These are phyloP conservation scores for Endotrypanum monterogeii DNA, from an alignment of 208 protist genomes.

Conservation along the genomic window DNA sequence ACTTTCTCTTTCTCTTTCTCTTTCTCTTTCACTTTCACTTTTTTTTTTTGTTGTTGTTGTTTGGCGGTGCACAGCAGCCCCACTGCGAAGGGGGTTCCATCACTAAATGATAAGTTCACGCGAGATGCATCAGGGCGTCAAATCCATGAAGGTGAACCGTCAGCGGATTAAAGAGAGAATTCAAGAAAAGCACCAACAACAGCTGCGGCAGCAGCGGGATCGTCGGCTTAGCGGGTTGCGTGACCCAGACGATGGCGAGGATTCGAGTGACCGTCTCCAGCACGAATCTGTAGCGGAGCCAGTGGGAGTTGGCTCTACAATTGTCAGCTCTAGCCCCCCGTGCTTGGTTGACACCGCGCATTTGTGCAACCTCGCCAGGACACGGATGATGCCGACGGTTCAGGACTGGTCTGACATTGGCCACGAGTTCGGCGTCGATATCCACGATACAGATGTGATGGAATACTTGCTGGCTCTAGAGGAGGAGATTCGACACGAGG, in stretches of 20 bases:
- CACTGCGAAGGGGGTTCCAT: no score
- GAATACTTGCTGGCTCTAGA: slow-evolving; percentile 70
- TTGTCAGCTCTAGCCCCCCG: not conserved
- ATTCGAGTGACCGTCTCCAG: not conserved
- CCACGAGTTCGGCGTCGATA: slow-evolving; percentile 60
- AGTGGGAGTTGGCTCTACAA: not conserved
- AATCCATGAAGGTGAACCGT: slow-evolving; percentile 48
- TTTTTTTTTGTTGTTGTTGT: not conserved
- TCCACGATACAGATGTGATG: slow-evolving; percentile 46
- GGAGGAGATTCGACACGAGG: slow-evolving; percentile 81
- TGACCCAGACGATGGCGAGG: not conserved
- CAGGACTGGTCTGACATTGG: slow-evolving; percentile 56
- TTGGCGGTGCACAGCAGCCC: no score
- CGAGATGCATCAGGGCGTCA: slow-evolving; percentile 37
- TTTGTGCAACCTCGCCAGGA: not conserved
- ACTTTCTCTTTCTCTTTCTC: not conserved
- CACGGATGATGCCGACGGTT: slow-evolving; percentile 11
- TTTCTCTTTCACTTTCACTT: not conserved
- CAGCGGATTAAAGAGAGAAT: slow-evolving; percentile 65
- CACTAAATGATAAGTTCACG: slow-evolving; percentile 8
- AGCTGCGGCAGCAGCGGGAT: slow-evolving; percentile 25
- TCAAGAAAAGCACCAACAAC: slow-evolving; percentile 40
- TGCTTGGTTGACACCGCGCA: not conserved
- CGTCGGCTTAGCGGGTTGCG: slow-evolving; percentile 28
- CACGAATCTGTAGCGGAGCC: not conserved